Evolutionary conservation across 2,329 filamentous ascomycete genomes (phyloP), one percentile per base, ranked within the genome.

Genomic region (Beauveria australis): DNA sequence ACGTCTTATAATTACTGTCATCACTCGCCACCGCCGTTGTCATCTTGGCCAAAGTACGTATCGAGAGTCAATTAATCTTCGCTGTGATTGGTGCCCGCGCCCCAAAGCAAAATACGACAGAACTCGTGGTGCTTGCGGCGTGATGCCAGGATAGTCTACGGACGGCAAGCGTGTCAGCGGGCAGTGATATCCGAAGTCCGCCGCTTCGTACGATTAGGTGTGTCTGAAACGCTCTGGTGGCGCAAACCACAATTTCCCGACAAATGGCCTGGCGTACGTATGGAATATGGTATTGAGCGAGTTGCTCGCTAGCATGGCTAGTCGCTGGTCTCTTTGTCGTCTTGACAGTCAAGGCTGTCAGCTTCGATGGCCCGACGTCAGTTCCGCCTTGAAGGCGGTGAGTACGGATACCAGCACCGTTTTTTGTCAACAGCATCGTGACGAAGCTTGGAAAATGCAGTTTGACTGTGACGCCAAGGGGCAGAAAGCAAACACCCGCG

Each of bases 191-290:
- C 70, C 70, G 55, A 69, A 73, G 2, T 61, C 52, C 16, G 67
- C 63, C 7, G 69, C 70, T 3, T 66, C 60, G n/a, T 68, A 66
- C 0, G 61, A 41, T 24, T 43, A 52, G 18, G 58, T 63, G 10
- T 61, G 59, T 14, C 24, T 37, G 48, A 73, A 68, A 4, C 60
- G 64, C n/a, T 70, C 59, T 6, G 75, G 75, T 19, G 71, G 65
- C 2, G 67, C 65, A 49, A 77, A 78, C 2, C 75, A 72, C 59
- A 76, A 64, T 16, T 70, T 60, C 5, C 71, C 73, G 1, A 71
- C 63, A 0, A 76, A 75, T 2, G 74, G 70, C 22, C 71, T 71
- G 8, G 72, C 75, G 55, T 75, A 78, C 75, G 54, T 75, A 78
- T 3, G 73, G 71, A 18, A 78, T 14, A 12, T 33, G 30, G 30